Base-by-base conservation (phyloP, 306 rosid genomes). In the Cicer bijugum region DNA sequence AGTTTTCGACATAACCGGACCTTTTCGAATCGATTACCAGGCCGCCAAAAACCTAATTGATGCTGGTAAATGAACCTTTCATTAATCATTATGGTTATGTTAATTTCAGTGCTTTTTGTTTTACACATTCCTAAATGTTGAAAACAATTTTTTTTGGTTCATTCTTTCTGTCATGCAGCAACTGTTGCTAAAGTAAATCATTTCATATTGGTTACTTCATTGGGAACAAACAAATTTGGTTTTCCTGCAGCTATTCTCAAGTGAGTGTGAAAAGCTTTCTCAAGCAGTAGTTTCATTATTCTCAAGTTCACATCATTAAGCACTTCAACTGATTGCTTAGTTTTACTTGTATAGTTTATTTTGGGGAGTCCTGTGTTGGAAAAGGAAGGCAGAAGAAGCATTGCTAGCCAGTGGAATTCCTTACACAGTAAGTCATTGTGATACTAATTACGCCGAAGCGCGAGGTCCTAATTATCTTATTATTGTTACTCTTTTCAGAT, bases 361-460 rank as follows among this genome's bases (percentile, higher is more conserved):
- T 83, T 91, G 98, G 98, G 98, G 98, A 74, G 98, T 94, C 71
- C 87, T 94, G 39, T 16, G 81, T 60, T 94, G 98, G 98, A 94
- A 94, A 84, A 89, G 98, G 84, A 94, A 89, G 83, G 98, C 97
- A 20, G 98, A 94, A 78, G 97, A 94, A 85, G 94, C 97, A 62
- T 77, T 94, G 78, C 53, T 91, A 81, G 89, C 96, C 40, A 91
- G 98, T 85, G 96, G 96, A 83, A 61, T 94, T 84, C 92, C 96
- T 56, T 94, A 89, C 83, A 85, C 98, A 33, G 98, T 94, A 78
- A 87, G 97, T 80, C 67, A 60, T 73, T 69, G 50, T 52, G 28
- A 71, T 47, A 43, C 14, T 58, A 61, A 72, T 57, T 69, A 67
- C 72, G 38, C 58, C 16, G 2, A 53, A 75, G 20, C n/a, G 33